phyloP scores from a whole-genome alignment of 2,329 filamentous ascomycete species.

The Neobulgaria alba region DNA sequence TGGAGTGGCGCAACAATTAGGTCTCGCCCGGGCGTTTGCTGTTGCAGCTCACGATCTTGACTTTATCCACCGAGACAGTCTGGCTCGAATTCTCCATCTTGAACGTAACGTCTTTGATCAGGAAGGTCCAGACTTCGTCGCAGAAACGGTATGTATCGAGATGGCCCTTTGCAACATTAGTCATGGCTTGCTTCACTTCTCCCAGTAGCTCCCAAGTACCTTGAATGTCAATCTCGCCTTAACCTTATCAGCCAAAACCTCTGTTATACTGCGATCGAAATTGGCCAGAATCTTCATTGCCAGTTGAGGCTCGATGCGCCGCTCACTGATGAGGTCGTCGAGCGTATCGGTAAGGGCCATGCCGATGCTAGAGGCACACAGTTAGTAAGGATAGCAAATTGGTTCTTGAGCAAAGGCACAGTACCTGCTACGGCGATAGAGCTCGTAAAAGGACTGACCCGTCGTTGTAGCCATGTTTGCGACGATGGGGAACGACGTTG shows the following conservation, averaged over 20 bases:
- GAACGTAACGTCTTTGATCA: constrained; percentile 98
- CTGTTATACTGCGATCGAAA: constrained; percentile 89
- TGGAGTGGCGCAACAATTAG: no score
- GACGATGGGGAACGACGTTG: constrained; percentile 8
- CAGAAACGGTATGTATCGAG: constrained; percentile 98
- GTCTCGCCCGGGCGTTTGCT: constrained; percentile 67
- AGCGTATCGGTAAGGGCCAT: constrained; percentile 91
- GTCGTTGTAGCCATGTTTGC: constrained; percentile 37
- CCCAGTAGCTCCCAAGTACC: constrained; percentile 42
- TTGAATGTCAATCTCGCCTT: constrained; percentile 91
- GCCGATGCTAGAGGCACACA: constrained; percentile 61
- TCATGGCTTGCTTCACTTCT: constrained; percentile 2
- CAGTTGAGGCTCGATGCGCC: constrained; percentile 93
- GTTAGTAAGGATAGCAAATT: constrained; percentile 25
- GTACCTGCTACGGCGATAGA: constrained; percentile 98
- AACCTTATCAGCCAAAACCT: constrained; percentile 85
- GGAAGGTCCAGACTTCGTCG: constrained; percentile 98
- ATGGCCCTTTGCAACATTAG: constrained; percentile 58
- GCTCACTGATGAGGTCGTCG: constrained; percentile 89
- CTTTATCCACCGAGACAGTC: constrained; percentile 73
- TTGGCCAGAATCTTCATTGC: constrained; percentile 97
- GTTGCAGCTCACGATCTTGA: constrained; percentile 98
- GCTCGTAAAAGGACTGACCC: constrained; percentile 70
- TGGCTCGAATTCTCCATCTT: constrained; percentile 76
- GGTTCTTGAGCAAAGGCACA: constrained; percentile 28